Base-by-base conservation (phyloP, 371 early-diverging fungal genomes). In the Capillidium rhysosporum region DNA sequence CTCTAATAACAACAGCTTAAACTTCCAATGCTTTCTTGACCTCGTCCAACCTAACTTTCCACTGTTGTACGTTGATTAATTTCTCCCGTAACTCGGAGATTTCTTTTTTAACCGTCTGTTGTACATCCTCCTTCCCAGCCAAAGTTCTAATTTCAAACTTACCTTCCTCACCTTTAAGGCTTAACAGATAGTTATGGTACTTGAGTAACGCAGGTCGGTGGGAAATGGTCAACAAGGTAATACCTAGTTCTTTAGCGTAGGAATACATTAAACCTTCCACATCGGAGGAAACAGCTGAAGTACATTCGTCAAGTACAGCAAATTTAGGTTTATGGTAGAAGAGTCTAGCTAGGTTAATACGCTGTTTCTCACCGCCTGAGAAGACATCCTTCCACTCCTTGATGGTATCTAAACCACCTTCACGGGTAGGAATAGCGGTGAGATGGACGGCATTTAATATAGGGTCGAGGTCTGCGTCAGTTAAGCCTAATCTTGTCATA, bases 371-470 rank as follows among this genome's bases (percentile, higher is more conserved):
- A 45, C 92, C 92, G 14, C 89, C 89, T 34, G 86, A 81, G 34
- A 91, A 78, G 10, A 86, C 84, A 67, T 86, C 84, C 62, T 82
- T 85, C 92, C 92, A 91, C 66, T 91, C 89, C 56, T 86, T 84
- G 49, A 72, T 63, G 10, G 84, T 79, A 57, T 89, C 86, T 77
- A 82, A 89, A 3, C 92, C 89, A 44, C 86, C 88, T 71, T 87
- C 86, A 58, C 90, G 75, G 12, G 72, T 77, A 31, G 82, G 86
- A 30, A 92, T 73, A 49, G 72, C 67, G 0, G 69, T 77, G 46
- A 91, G 65, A 49, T 86, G 80, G 5, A 89, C 82, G 21, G 75
- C 69, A 25, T 72, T 59, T 40, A 89, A 64, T 52, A 88, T 83
- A 8, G 69, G 66, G 62, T 79, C 64, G 47, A 89, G 65, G 46